Evolutionary conservation across 2,329 filamentous ascomycete species (phyloP).

Genomic region (Neopestalotiopsis clavispora): DNA sequence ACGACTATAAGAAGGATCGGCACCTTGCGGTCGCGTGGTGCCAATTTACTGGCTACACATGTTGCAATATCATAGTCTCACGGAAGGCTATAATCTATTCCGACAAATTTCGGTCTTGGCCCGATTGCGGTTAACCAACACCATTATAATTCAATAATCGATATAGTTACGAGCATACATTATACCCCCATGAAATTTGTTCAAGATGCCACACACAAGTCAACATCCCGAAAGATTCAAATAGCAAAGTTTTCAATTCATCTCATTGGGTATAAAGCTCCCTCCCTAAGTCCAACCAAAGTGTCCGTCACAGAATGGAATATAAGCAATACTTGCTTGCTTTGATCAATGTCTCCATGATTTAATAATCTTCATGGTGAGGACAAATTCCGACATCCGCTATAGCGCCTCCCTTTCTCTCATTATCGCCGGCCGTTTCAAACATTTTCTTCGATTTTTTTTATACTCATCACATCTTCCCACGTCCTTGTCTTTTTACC

Average conservation of each 20-base stretch:
- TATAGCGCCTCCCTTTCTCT: background rate
- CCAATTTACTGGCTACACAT: too few species aligned
- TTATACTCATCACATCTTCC: background rate
- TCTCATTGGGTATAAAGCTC: background rate
- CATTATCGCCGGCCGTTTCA: background rate
- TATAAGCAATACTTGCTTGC: background rate
- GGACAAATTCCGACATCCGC: background rate
- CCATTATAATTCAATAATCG: too few species aligned
- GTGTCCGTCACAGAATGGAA: background rate
- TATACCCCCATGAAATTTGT: too few species aligned
- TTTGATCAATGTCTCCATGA: background rate
- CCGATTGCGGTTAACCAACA: too few species aligned
- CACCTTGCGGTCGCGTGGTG: too few species aligned
- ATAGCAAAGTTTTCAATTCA: background rate
- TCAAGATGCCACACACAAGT: background rate
- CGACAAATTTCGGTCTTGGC: too few species aligned
- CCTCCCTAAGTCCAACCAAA: background rate
- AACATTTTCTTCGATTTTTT: background rate
- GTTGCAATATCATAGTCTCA: too few species aligned
- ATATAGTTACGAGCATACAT: too few species aligned
- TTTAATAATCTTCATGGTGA: background rate
- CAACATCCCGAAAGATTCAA: background rate
- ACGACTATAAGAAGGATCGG: too few species aligned
- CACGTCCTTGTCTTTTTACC: conserved; percentile 23
- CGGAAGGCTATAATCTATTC: too few species aligned